phyloP scores from a whole-genome alignment of 345 rosid genomes.

The Hibiscus mutabilis region DNA sequence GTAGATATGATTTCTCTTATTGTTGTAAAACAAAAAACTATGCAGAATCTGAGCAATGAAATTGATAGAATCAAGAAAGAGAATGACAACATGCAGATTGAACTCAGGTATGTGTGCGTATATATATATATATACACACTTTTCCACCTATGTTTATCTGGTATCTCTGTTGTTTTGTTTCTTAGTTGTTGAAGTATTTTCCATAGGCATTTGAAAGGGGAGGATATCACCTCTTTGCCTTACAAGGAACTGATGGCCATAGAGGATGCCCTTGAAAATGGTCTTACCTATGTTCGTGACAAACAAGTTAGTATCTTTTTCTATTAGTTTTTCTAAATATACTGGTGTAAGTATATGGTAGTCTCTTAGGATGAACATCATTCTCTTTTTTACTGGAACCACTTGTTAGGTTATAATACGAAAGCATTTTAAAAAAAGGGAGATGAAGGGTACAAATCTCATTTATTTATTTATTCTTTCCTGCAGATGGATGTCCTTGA shows the following conservation, averaged over 20 bases:
- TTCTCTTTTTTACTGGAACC: neutral
- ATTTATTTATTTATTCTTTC: neutral
- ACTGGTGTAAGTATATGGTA: too few species aligned
- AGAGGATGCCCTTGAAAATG: slow-evolving; percentile 34
- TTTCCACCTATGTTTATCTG: neutral
- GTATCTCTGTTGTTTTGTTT: neutral
- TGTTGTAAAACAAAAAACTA: neutral
- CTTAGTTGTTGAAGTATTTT: neutral
- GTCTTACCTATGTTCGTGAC: neutral
- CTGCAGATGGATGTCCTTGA: slow-evolving; percentile 1
- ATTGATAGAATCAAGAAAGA: slow-evolving; percentile 49
- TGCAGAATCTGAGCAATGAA: slow-evolving; percentile 43
- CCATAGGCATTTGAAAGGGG: slow-evolving; percentile 43
- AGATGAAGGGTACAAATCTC: neutral
- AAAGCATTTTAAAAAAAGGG: neutral
- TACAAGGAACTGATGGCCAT: slow-evolving; percentile 29
- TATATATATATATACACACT: neutral
- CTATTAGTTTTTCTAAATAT: neutral
- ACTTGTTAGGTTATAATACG: neutral
- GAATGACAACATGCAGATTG: slow-evolving; percentile 51
- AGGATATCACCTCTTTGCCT: slow-evolving; percentile 40
- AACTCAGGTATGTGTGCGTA: slow-evolving; percentile 40
- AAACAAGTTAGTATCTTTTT: neutral
- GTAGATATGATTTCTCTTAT: neutral
- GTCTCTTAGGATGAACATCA: too few species aligned